Evolutionary conservation across 306 rosid genomes (phyloP), one percentile per base, ranked within the genome.

Genomic region (Cyclanthera cordifolia): DNA sequence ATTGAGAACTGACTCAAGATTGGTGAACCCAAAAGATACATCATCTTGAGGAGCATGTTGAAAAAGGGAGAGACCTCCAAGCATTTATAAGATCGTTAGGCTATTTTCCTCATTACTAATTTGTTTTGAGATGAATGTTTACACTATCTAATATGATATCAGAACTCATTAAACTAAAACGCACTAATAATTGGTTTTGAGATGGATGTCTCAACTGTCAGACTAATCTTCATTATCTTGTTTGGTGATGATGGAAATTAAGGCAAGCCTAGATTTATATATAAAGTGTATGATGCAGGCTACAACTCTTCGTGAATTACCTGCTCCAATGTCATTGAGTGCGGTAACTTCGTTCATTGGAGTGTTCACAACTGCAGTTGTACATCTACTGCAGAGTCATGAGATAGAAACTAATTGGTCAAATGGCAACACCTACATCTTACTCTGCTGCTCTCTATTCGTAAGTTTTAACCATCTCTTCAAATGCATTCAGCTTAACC

Each of bases 271-370:
- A 52, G 7, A 10, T 23, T 8, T 53, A 14, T 23, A 9, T 53
- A 20, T 34, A 32, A 32, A 32, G 9, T 53, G 59, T 53, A 24
- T 54, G 34, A 1, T 54, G 60, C 73, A 88, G 96, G 95, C 96
- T 67, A 77, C 81, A 55, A 78, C 85, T 13, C 80, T 92, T 51
- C 76, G 79, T 34, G 85, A 81, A 52, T 87, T 92, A 80, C 95
- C 97, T 7, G 96, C 95, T 51, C 97, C 97, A 0, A 73, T 92
- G 78, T 81, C 96, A 4, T 61, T 87, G 72, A 70, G 89, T 37
- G 90, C 89, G 13, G 52, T 82, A 55, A 89, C 92, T 21, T 87
- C 97, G 24, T 76, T 92, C 61, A 47, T 87, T 19, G 95, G 89
- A 11, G 86, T 76, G 19, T 50, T 87, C 53, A 34, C 84, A 70